Percentiles rank a stretch among this genome's conserved stretches.
phyloP scores from a whole-genome alignment of 106 monocot species.

The Posidonia australis region DNA sequence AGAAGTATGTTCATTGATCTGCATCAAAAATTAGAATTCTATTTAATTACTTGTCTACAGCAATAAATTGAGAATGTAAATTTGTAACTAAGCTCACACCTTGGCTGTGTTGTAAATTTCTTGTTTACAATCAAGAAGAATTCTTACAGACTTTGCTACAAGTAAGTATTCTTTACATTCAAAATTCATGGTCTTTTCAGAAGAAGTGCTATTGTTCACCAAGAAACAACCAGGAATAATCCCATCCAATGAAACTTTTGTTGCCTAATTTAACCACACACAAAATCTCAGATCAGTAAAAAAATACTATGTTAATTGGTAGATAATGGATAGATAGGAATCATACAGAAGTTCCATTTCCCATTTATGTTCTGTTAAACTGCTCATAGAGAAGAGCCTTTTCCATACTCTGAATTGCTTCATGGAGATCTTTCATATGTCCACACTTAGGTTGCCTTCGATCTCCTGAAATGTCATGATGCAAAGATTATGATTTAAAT shows the following conservation, averaged over 20 bases:
- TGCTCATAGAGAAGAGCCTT: slow-evolving; percentile 11
- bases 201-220: slow-evolving; percentile 22
- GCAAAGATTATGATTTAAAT: not conserved
- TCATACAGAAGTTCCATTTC: slow-evolving; percentile 15
- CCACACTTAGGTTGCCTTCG: slow-evolving; percentile 31
- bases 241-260: slow-evolving; percentile 30
- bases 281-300: not conserved
- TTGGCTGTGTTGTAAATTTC: slow-evolving; percentile 74
- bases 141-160: slow-evolving; percentile 62
- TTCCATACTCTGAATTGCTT: slow-evolving; percentile 20
- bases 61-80: too few species aligned
- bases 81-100: slow-evolving; percentile 19
- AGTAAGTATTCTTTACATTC: slow-evolving; percentile 30
- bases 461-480: slow-evolving; percentile 17
- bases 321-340: not conserved
- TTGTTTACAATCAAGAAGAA: slow-evolving; percentile 56
- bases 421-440: slow-evolving; percentile 29
- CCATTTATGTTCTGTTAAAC: not conserved
- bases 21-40: not conserved
- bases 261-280: slow-evolving; percentile 18
- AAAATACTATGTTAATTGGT: not conserved
- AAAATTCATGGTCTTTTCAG: slow-evolving; percentile 25
- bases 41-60: not conserved
- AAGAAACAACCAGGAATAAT: slow-evolving; percentile 45
- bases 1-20: slow-evolving; percentile 45